These are phyloP conservation scores for Blepharisma stoltei DNA, from an alignment of 73 alveolate species.

Conservation along the genomic window DNA sequence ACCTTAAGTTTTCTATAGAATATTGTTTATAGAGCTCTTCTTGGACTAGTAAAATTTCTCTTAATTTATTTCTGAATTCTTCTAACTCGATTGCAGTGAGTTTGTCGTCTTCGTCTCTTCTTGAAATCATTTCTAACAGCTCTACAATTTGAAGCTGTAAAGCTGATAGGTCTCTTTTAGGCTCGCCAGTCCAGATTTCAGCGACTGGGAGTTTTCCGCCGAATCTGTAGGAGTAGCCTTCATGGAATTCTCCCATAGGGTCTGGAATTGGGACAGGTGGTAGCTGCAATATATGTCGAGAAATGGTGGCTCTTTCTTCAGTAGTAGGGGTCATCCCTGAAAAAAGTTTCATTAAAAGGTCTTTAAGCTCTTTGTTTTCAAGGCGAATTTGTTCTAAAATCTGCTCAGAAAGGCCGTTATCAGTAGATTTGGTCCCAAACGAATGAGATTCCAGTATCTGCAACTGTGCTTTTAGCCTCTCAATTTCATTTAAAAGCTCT, in stretches of 20 bases:
- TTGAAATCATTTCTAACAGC: slow-evolving; percentile 47
- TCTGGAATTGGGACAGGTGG: slow-evolving; percentile 34
- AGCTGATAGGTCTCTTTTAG: slow-evolving; percentile 62
- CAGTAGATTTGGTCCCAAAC: slow-evolving; percentile 20
- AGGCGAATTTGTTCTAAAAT: slow-evolving; percentile 28
- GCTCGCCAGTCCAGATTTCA: slow-evolving; percentile 46
- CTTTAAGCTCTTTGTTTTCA: slow-evolving; percentile 24
- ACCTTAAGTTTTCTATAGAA: slow-evolving; percentile 46
- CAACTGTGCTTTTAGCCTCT: slow-evolving; percentile 51
- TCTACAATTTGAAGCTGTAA: slow-evolving; percentile 60
- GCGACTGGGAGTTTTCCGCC: slow-evolving; percentile 50
- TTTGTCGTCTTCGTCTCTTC: slow-evolving; percentile 55
- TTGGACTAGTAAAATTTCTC: slow-evolving; percentile 62
- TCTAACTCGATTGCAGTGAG: slow-evolving; percentile 42
- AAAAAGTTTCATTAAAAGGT: slow-evolving; percentile 9
- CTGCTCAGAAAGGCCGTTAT: slow-evolving; percentile 12
- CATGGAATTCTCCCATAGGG: slow-evolving; percentile 40
- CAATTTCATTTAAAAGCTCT: slow-evolving; percentile 47
- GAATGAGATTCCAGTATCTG: slow-evolving; percentile 49
- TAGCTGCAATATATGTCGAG: background rate
- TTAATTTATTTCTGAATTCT: slow-evolving; percentile 40
- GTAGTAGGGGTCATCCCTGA: slow-evolving; percentile 19
- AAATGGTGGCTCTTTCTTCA: background rate
- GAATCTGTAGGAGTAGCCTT: slow-evolving; percentile 68
- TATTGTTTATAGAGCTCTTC: slow-evolving; percentile 69